A percentile compares a stretch with the other conserved stretches of the same genome.
Evolutionary conservation across 208 protist species (phyloP).

Genomic region (Acanthamoeba triangularis): DNA sequence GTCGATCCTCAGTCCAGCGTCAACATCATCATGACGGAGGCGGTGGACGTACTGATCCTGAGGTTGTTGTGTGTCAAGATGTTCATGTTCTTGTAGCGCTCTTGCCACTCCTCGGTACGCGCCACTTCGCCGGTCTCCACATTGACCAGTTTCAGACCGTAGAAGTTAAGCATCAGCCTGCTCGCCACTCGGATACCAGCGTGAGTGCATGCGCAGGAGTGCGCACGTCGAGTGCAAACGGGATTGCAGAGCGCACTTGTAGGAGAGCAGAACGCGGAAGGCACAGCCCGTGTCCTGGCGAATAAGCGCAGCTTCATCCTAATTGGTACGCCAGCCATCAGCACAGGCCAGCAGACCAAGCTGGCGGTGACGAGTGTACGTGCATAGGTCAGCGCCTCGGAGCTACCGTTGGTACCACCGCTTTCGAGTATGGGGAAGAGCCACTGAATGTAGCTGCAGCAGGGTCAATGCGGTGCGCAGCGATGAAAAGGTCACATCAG

Average conservation of each 20-base stretch:
- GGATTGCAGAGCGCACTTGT: not conserved
- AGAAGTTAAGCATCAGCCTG: conserved; percentile 70
- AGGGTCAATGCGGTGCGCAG: no score
- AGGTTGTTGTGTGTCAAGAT: conserved; percentile 56
- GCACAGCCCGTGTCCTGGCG: not conserved
- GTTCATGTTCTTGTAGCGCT: conserved; percentile 67
- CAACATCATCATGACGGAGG: not conserved
- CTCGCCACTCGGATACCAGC: not conserved
- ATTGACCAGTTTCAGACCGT: conserved; percentile 32
- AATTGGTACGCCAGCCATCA: not conserved
- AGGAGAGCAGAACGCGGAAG: conserved; percentile 42
- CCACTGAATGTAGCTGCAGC: conserved; percentile 68
- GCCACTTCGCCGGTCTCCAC: conserved; percentile 26
- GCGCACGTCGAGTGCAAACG: not conserved
- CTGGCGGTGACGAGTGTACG: not conserved
- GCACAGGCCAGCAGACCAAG: not conserved
- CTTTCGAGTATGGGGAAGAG: conserved; percentile 61
- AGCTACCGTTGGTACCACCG: conserved; percentile 3
- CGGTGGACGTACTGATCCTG: not conserved
- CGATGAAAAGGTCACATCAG: no score
- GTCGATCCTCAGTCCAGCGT: no score
- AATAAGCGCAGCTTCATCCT: conserved; percentile 29
- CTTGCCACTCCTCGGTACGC: conserved; percentile 52
- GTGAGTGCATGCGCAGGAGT: not conserved
- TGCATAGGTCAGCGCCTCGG: not conserved